Evolutionary conservation across 2,329 filamentous ascomycete genomes (phyloP).

Genomic region (Pseudogymnoascus sp.): DNA sequence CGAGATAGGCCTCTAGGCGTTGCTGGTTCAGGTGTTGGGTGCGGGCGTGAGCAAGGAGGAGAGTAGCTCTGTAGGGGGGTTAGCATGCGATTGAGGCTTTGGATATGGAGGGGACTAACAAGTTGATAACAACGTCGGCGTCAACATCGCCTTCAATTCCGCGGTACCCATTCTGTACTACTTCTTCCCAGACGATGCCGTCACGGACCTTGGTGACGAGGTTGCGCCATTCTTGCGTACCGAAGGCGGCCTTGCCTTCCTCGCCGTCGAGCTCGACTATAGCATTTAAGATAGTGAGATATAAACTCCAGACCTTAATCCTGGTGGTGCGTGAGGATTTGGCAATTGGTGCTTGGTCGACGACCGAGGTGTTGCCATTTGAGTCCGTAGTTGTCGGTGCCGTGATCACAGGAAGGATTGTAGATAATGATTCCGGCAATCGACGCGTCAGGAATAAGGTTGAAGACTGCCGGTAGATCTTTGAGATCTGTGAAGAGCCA

Average conservation of each 20-base stretch:
- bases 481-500: conserved; percentile 67
- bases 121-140: conserved; percentile 83
- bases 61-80: conserved; percentile 58
- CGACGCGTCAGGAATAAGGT: conserved; percentile 92
- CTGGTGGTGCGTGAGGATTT: conserved; percentile 72
- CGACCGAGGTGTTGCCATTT: conserved; percentile 28
- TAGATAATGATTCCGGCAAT: conserved; percentile 79
- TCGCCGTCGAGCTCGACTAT: conserved; percentile 82
- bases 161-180: conserved; percentile 79
- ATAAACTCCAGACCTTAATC: conserved; percentile 96
- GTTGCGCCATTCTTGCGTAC: conserved; percentile 73
- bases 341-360: conserved; percentile 57
- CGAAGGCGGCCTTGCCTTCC: conserved; percentile 84
- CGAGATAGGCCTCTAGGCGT: conserved; percentile 80
- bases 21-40: conserved; percentile 79
- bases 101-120: conserved; percentile 47
- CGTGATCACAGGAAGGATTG: conserved; percentile 73
- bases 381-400: conserved; percentile 35
- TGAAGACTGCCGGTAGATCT: conserved; percentile 88
- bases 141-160: conserved; percentile 86
- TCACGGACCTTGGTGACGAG: conserved; percentile 79
- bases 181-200: conserved; percentile 89
- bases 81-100: conserved; percentile 18
- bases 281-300: conserved; percentile 85
- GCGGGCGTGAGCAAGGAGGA: conserved; percentile 82